Evolutionary conservation across 208 protist species (phyloP), one percentile per base, ranked within the genome.

Genomic region (Leishmania gerbilli): DNA sequence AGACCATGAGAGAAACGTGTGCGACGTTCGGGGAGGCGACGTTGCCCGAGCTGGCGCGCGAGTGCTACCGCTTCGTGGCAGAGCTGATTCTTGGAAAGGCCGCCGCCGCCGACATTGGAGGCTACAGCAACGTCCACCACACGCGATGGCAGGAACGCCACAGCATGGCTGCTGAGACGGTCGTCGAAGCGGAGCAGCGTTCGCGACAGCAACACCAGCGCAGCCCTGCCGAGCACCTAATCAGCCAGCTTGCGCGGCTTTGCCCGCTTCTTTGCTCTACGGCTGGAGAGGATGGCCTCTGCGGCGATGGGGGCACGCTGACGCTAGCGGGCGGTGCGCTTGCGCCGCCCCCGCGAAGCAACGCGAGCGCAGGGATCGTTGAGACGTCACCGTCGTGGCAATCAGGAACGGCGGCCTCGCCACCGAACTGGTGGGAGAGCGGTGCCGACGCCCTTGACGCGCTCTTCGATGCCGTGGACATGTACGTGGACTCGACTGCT

Each of bases 21-120:
- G 19, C 68, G 17, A 17, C 31, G 4, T 4, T 74, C 11, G 51
- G 55, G 5, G 9, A 49, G 6, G 65, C 27, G 51, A 74, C 69
- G 17, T 67, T 85, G 40, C 45, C 62, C 49, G 76, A 68, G 78
- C 78, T 82, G 72, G 69, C 72, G 64, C 78, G 31, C 31, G 74
- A 82, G 65, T 82, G 82, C 51, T 82, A 65, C 79, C 19, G 78
- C 74, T 51, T 56, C 8, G n/a, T 82, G 9, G 82, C 78, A 24
- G 78, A 79, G 82, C 78, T 86, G 17, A 49, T 86, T 31, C 17
- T 86, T 31, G 78, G 82, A 37, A 78, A 86, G 65, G 77, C 40
- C 0, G 82, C 82, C 1, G 82, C 82, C 1, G 82, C 82, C 31
- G 82, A 86, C 37, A 68, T 82, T 24, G 24, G 37, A 17, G 77